phyloP scores from a whole-genome alignment of 768 basidiomycete species.

The Boletus rubroflammeus region DNA sequence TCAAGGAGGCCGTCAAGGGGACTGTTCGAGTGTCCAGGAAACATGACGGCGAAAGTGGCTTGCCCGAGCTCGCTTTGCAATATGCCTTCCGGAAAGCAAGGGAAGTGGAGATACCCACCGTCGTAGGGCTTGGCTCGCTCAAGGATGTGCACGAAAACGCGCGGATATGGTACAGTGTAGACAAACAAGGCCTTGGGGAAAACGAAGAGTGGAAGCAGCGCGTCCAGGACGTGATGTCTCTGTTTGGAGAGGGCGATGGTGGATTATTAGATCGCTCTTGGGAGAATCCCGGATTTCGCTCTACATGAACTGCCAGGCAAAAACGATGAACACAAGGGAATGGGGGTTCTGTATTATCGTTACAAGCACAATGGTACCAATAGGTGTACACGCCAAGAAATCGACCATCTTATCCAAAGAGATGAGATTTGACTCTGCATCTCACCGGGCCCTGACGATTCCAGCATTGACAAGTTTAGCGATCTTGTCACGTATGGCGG shows the following conservation, averaged over 20 bases:
- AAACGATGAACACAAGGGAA: neutral
- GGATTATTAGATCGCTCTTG: conserved; percentile 69
- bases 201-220: conserved; percentile 44
- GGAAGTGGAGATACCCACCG: conserved; percentile 52
- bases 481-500: conserved; percentile 74
- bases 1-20: conserved; percentile 42
- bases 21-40: conserved; percentile 33
- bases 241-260: conserved; percentile 41
- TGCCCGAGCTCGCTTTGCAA: conserved; percentile 70
- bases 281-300: conserved; percentile 49
- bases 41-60: conserved; percentile 37
- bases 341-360: conserved; percentile 20
- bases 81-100: conserved; percentile 56
- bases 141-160: conserved; percentile 74
- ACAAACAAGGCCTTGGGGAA: conserved; percentile 33
- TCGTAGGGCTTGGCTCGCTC: conserved; percentile 67
- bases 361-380: conserved; percentile 21
- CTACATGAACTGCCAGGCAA: conserved; percentile 1
- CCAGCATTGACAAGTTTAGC: conserved; percentile 89
- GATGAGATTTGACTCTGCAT: neutral
- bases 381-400: conserved; percentile 20
- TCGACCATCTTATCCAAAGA: conserved; percentile 13
- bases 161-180: conserved; percentile 61
- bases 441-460: conserved; percentile 82
- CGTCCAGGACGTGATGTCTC: conserved; percentile 32